Evolutionary conservation across 2,329 filamentous ascomycete species (phyloP).

Genomic region (Penicillium sumatraense): DNA sequence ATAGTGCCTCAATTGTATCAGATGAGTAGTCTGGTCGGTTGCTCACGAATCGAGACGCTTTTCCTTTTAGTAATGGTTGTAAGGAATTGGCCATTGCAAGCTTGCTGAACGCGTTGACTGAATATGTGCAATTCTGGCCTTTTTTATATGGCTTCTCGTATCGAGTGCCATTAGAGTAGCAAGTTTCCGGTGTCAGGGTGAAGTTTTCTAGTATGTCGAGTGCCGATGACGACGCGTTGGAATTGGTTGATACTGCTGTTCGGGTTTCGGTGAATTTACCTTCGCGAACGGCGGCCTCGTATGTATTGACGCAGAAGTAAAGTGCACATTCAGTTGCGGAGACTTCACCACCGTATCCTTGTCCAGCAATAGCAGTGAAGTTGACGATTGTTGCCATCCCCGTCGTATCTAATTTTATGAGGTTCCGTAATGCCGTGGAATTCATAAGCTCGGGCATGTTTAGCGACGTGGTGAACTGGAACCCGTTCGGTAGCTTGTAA

Average conservation of each 20-base stretch:
- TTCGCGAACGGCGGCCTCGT: conserved; percentile 19
- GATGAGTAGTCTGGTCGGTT: conserved; percentile 27
- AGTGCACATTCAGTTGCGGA: conserved; percentile 26
- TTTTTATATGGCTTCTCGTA: conserved; percentile 10
- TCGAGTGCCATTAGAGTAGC: conserved; percentile 24
- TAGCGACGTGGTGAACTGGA: conserved; percentile 21
- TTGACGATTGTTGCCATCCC: conserved; percentile 22
- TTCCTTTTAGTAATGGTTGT: conserved; percentile 19
- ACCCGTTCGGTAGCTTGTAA: conserved; percentile 25
- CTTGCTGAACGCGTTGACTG: conserved; percentile 23
- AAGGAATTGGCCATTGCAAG: conserved; percentile 27
- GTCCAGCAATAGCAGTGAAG: conserved; percentile 25
- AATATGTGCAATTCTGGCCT: conserved; percentile 22
- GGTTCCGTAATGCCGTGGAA: conserved; percentile 14
- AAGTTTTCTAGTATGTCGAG: conserved; percentile 1
- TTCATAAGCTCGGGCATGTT: conserved; percentile 25
- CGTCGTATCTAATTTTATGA: conserved; percentile 18
- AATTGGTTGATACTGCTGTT: conserved; percentile 10
- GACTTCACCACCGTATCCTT: conserved; percentile 14
- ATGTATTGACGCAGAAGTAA: conserved; percentile 30
- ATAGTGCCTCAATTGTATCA: conserved; percentile 25
- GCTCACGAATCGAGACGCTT: conserved; percentile 20
- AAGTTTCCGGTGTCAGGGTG: conserved; percentile 23
- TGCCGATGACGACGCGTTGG: conserved; percentile 14
- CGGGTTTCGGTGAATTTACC: conserved; percentile 24